Evolutionary conservation across 2,329 filamentous ascomycete species (phyloP), one percentile per base, ranked within the genome.

Genomic region (Pezicula neosporulosa): DNA sequence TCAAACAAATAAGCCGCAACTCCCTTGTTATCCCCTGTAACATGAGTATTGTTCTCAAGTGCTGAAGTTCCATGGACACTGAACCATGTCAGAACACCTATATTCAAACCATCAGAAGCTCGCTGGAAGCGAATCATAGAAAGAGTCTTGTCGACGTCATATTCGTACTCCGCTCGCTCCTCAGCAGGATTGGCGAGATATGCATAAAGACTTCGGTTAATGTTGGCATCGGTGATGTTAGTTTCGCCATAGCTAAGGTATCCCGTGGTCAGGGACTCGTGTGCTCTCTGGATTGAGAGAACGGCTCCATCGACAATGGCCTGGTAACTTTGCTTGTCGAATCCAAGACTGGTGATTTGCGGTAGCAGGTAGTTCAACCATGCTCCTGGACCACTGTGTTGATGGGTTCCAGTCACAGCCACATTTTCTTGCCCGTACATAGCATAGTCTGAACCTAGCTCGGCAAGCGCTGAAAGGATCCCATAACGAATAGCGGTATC

Each of bases 291-390:
- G 62, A 97, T 91, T 1, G 91, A 95, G 1, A 90, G 72, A 2
- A 96, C 67, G 1, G 89, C 85, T 1, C 93, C 93, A 59, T 94
- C 85, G 0, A 97, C 90, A 56, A 97, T 89, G n/a, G 92, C 91
- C 59, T 87, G 81, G 63, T 96, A 96, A 62, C 88, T 93, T 68
- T 95, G 87, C 62, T 84, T 82, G 68, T 89, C 80, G 60, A 96
- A 96, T 0, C 93, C 93, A 50, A 87, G 77, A 62, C 85, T 91
- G 0, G 93, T 95, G 57, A 97, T 86, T 66, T 97, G 92, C 3
- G 92, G 93, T 5, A 97, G 77, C 10, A 97, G 78, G 66, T 97
- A 97, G 70, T 97, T 97, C 66, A 94, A 77, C 89, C 90, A 97
- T 6, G 87, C 93, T 3, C 89, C 93, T 1, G 93, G 92, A 0